Evolutionary conservation across 352 stramenopile genomes (phyloP), one percentile per base, ranked within the genome.

Genomic region (Blastocystis sp.): DNA sequence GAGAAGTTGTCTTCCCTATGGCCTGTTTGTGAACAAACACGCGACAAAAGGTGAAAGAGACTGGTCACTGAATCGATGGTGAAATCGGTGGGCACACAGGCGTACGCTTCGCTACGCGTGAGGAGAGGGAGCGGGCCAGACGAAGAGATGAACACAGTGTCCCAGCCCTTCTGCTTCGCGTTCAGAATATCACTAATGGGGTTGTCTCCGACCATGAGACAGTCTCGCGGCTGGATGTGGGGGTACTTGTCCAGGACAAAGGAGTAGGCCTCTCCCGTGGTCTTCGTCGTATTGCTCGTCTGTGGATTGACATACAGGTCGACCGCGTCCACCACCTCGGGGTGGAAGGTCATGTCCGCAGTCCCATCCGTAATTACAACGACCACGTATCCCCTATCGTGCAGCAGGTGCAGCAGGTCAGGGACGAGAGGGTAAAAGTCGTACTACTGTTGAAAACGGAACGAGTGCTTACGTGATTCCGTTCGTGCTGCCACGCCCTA

Each of bases 331-430:
- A 48, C 19, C 1, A 84, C 21, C 23, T 66, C 48, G 21, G 74
- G 74, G 45, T 67, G 48, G 48, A 69, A 69, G 1, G 74, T 67
- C 17, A 84, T 69, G 28, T 84, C 74, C 14, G 74, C 74, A 43
- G 74, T 84, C 10, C 74, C 74, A 45, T 84, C 74, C 21, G 74
- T 84, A 41, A 84, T 84, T n/a, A 69, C 74, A 40, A 84, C 60
- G 9, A 67, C 21, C 34, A 21, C 43, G 34, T 64, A 70, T 67
- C 60, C 60, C 17, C 69, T 28, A 14, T 69, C 34, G 21, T 84
- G 52, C 1, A 84, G 45, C 14, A 59, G 60, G 3, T 69, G 48
- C 38, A 84, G 56, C 34, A 84, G 23, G 2, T 62, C 38, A 11
- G 45, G 52, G 56, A 62, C 74, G 23, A 11, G 48, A 2, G 74